Conservation (phyloP, 2,329 filamentous ascomycete species). For the Aspergillus chevalieri region DNA sequence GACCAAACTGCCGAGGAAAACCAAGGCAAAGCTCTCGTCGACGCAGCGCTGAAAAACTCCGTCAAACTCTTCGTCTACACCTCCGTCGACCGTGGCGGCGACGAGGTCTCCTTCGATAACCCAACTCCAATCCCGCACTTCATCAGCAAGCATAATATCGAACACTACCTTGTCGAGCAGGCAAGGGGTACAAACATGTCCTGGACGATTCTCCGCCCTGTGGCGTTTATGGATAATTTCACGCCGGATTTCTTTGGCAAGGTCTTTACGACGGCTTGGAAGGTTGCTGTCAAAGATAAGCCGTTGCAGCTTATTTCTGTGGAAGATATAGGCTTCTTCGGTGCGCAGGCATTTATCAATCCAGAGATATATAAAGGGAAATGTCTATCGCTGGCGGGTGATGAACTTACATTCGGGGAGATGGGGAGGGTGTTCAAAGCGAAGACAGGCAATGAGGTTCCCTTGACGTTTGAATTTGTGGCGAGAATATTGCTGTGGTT, state of each 20-base stretch:
- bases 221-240: neutral
- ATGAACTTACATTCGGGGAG: neutral
- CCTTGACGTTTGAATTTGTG: neutral
- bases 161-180: too few relatives aligned
- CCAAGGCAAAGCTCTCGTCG: neutral
- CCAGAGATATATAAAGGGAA: neutral
- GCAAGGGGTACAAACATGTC: too few relatives aligned
- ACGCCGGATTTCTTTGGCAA: neutral
- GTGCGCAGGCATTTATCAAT: neutral
- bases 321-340: neutral
- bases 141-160: neutral
- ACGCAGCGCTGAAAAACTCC: neutral
- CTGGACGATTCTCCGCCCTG: neutral
- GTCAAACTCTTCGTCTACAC: neutral
- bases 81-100: neutral
- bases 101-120: too few relatives aligned
- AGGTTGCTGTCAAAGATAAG: neutral
- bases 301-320: neutral
- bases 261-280: neutral
- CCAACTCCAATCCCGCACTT: neutral
- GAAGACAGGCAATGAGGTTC: neutral
- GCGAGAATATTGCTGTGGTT: neutral
- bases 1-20: too few relatives aligned
- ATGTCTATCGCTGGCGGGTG: neutral
- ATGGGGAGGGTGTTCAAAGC: neutral